These are phyloP conservation scores for Actinidia chinensis DNA, from an alignment of 179 eudicot genomes.

Conservation along the genomic window DNA sequence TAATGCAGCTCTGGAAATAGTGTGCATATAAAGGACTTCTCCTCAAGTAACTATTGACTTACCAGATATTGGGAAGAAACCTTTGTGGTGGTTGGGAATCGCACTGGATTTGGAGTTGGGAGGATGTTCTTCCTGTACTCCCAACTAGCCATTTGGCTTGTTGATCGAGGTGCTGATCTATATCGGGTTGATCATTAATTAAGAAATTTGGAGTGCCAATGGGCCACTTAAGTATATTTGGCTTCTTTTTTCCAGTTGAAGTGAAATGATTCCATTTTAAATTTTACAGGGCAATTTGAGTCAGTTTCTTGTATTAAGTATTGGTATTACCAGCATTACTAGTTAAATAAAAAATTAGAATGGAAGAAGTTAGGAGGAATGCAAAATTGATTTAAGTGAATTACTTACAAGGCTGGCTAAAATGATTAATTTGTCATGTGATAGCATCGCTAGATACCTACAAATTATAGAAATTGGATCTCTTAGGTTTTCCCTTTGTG, in stretches of 20 bases:
- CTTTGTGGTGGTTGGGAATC: slow-evolving; percentile 88
- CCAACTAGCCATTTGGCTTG: slow-evolving; percentile 80
- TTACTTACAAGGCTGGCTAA: too few species aligned
- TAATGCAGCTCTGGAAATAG: slow-evolving; percentile 98
- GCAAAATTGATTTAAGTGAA: too few species aligned
- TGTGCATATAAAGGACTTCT: slow-evolving; percentile 83
- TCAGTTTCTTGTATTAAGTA: too few species aligned
- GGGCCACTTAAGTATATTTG: slow-evolving; percentile 87
- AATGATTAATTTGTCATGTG: too few species aligned
- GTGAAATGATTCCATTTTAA: too few species aligned
- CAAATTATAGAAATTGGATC: too few species aligned
- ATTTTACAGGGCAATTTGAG: too few species aligned
- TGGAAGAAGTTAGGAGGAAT: too few species aligned
- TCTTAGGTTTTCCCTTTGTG: too few species aligned
- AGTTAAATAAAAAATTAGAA: too few species aligned
- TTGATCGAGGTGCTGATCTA: slow-evolving; percentile 75
- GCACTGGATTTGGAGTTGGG: slow-evolving; percentile 97
- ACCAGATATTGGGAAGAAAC: slow-evolving; percentile 89
- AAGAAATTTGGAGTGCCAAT: slow-evolving; percentile 97
- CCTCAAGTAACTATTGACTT: slow-evolving; percentile 86
- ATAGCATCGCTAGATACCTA: too few species aligned
- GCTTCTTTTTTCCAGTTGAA: background rate
- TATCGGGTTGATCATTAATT: slow-evolving; percentile 70
- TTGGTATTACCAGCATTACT: too few species aligned
- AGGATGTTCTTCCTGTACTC: slow-evolving; percentile 95